Evolutionary conservation across 1,139 yeast genomes (phyloP), one percentile per base, ranked within the genome.

Genomic region (Debaryomyces coudertii): DNA sequence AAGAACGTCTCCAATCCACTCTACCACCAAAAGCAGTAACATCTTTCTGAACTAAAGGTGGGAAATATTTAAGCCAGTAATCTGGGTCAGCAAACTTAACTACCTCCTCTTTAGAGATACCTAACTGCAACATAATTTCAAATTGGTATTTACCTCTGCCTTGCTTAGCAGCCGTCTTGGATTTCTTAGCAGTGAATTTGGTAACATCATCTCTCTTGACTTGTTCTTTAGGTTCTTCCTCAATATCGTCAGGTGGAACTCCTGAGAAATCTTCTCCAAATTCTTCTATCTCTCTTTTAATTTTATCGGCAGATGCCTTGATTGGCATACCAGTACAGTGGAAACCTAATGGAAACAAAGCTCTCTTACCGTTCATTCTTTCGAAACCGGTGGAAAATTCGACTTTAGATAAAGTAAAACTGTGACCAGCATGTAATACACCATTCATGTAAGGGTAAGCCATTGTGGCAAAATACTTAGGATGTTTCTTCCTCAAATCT

Each of bases 261-360:
- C 83, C 83, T 16, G 82, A 75, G 62, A 89, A 93, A 61, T 89
- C 92, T 24, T 71, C 76, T 41, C 99, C 99, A 66, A 93, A 93
- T 65, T 82, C 69, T 71, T 93, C 98, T 49, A 92, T 78, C 76
- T 93, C 99, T 68, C 99, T 83, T 62, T 83, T 82, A 60, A 95
- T 80, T 71, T 93, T 93, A 71, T 93, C 99, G 41, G 99, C 99
- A 61, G 97, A 82, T 14, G 99, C 93, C 73, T 83, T 87, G 66
- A 93, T 95, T 47, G 99, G 99, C 97, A 93, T 87, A 77, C 99
- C 99, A 37, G 99, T 93, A 79, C 99, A 95, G 71, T 93, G 99
- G 85, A 93, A 93, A 45, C 99, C 99, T 51, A 95, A 79, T 43
- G 99, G 99, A 73, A 90, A 93, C 52, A 93, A 75, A 29, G 97